These are phyloP conservation scores for Pleurotus pulmonarius DNA, from an alignment of 768 basidiomycete species.

Conservation along the genomic window DNA sequence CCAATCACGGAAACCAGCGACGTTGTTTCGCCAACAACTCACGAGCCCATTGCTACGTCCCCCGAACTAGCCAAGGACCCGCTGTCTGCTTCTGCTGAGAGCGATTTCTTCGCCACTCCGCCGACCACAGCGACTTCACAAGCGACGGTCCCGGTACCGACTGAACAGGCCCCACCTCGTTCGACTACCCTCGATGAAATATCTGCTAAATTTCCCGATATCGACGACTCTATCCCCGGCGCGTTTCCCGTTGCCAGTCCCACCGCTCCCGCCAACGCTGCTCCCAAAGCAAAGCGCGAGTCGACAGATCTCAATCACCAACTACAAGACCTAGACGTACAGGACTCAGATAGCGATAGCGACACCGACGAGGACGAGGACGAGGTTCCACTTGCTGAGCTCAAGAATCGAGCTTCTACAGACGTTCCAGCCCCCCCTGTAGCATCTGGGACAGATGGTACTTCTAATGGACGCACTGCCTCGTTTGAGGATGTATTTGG, in stretches of 20 bases:
- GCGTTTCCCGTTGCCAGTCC: slow-evolving; percentile 13
- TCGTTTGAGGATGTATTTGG: slow-evolving; percentile 63
- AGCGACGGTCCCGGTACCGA: slow-evolving; percentile 2
- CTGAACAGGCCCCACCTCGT: slow-evolving; percentile 1
- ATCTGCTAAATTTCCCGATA: slow-evolving; percentile 5
- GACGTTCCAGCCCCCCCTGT: slow-evolving; percentile 2
- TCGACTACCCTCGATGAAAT: not conserved
- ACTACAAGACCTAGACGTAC: slow-evolving; percentile 55
- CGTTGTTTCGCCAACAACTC: slow-evolving; percentile 7
- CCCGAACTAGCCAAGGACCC: slow-evolving; percentile 11
- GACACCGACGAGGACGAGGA: slow-evolving; percentile 49
- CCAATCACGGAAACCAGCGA: not conserved
- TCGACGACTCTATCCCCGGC: slow-evolving; percentile 2
- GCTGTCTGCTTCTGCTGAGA: slow-evolving; percentile 31
- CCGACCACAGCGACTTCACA: slow-evolving; percentile 33
- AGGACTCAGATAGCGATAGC: slow-evolving; percentile 34
- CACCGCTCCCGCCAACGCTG: not conserved
- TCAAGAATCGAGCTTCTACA: slow-evolving; percentile 20
- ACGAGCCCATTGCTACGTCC: slow-evolving; percentile 14
- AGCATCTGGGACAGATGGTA: slow-evolving; percentile 11
- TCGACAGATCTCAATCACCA: slow-evolving; percentile 51
- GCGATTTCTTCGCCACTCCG: slow-evolving; percentile 61
- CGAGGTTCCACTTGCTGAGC: slow-evolving; percentile 33
- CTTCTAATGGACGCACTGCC: slow-evolving; percentile 12
- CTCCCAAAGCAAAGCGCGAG: slow-evolving; percentile 11